A percentile compares a stretch with the other conserved stretches of the same genome.
These are phyloP conservation scores for Conticribra guillardii DNA, from an alignment of 108 stramenopile species.

Conservation along the genomic window DNA sequence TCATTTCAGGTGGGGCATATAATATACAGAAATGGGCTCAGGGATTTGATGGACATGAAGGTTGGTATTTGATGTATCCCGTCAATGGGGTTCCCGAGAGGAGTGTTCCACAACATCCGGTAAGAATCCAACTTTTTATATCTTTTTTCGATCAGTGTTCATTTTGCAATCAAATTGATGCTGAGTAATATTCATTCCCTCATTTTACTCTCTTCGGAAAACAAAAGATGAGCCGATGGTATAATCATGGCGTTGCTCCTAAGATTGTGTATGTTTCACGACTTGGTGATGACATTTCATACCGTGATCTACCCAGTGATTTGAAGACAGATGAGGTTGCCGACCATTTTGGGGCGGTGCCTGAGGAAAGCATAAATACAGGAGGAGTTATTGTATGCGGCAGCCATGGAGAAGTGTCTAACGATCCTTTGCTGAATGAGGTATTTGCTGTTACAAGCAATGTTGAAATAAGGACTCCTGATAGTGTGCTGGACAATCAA, in stretches of 20 bases:
- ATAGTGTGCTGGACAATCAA: slow-evolving; percentile 25
- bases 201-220: slow-evolving; percentile 12
- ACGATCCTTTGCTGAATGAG: slow-evolving; percentile 46
- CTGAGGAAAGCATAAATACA: neutral
- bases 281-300: slow-evolving; percentile 27
- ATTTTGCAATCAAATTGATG: too few relatives aligned
- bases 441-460: slow-evolving; percentile 27
- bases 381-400: slow-evolving; percentile 26
- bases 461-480: slow-evolving; percentile 3
- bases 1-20: slow-evolving; percentile 42
- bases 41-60: slow-evolving; percentile 30
- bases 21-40: slow-evolving; percentile 46
- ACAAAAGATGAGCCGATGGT: slow-evolving; percentile 43
- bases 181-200: slow-evolving; percentile 10
- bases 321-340: slow-evolving; percentile 34
- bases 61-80: slow-evolving; percentile 48
- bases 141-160: too few relatives aligned
- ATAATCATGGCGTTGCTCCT: slow-evolving; percentile 18
- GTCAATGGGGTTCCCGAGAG: slow-evolving; percentile 28
- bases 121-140: neutral
- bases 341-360: slow-evolving; percentile 19
- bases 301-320: slow-evolving; percentile 22
- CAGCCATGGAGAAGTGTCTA: slow-evolving; percentile 49
- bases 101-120: slow-evolving; percentile 36
- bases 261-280: slow-evolving; percentile 36